phyloP scores from a whole-genome alignment of 495 filamentous ascomycete genomes.

The Viridothelium virens region DNA sequence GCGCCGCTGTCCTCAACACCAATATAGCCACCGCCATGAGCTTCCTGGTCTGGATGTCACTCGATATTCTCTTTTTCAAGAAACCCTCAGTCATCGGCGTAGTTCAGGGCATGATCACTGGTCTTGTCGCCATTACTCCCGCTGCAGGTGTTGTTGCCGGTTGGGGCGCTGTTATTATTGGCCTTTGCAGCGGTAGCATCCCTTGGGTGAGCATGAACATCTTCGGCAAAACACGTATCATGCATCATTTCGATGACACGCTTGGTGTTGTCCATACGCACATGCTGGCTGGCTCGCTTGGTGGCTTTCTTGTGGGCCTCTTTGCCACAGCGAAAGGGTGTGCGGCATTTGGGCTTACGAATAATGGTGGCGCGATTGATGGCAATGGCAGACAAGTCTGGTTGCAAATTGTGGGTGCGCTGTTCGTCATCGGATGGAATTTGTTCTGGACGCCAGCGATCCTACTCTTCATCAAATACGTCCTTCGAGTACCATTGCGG shows the following conservation, averaged over 20 bases:
- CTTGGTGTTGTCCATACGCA: constrained; percentile 50
- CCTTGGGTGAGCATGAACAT: constrained; percentile 51
- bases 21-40: constrained; percentile 49
- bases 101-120: constrained; percentile 49
- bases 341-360: constrained; percentile 43
- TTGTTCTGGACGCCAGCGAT: constrained; percentile 48
- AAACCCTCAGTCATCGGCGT: constrained; percentile 48
- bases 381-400: constrained; percentile 49
- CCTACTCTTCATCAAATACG: constrained; percentile 49
- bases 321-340: constrained; percentile 47
- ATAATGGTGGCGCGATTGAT: constrained; percentile 45
- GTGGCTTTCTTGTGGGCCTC: constrained; percentile 47
- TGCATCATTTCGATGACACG: constrained; percentile 45
- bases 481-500: constrained; percentile 43
- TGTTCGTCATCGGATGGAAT: constrained; percentile 52
- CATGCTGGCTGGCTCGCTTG: constrained; percentile 44
- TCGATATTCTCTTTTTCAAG: constrained; percentile 43
- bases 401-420: constrained; percentile 46
- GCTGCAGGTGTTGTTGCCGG: constrained; percentile 50
- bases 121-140: constrained; percentile 49
- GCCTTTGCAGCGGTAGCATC: constrained; percentile 43
- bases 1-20: constrained; percentile 52
- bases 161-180: constrained; percentile 49
- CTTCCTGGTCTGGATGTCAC: constrained; percentile 43
- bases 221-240: constrained; percentile 39